Base-by-base conservation (phyloP, 768 basidiomycete genomes). In the Gelatoporia subvermispora region DNA sequence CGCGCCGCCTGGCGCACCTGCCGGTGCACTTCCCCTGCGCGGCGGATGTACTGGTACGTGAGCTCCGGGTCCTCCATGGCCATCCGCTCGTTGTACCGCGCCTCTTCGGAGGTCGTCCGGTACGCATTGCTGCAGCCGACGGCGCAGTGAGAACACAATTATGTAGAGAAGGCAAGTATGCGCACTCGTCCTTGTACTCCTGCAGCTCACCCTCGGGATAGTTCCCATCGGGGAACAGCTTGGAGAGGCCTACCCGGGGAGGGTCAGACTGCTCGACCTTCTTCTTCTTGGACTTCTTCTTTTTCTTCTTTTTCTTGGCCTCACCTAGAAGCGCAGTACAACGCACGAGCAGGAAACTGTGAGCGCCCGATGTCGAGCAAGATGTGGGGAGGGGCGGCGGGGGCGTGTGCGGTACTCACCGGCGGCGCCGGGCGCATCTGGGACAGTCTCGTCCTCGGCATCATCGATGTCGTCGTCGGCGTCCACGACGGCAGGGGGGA, bases 11-110 rank as follows among this genome's bases (percentile, higher is more conserved):
- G 71, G 47, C 96, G 84, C 45, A 94, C 95, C 64, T 89, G 88
- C 40, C 96, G 79, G 65, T 99, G 96, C 10, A 95, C 93, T 68
- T 98, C 94, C n/a, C 90, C 88, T 35, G 85, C 96, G 50, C 85
- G 81, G 44, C 96, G 83, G 62, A 99, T 94, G 63, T 78, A 81
- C 57, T 90, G 79, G 68, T 98, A 99, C 0, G 89, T 95, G 36
- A 76, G 72, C 52, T 88, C 81, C 2, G 89, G 87, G 65, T 96
- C 91, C 59, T 86, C 82, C 62, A 84, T 80, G 3, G 77, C 76
- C 54, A 86, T 68, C 50, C 78, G 78, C 63, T 99, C 96, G n/a
- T 78, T 66, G 58, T 90, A 81, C 24, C 88, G 82, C 62, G 82
- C 88, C 68, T 99, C 96, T 57, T 93, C 93, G 0, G 90, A 93